A percentile compares a stretch with the other conserved stretches of the same genome.
phyloP scores from a whole-genome alignment of 2,329 filamentous ascomycete species.

The Tolypocladium ovalisporum region DNA sequence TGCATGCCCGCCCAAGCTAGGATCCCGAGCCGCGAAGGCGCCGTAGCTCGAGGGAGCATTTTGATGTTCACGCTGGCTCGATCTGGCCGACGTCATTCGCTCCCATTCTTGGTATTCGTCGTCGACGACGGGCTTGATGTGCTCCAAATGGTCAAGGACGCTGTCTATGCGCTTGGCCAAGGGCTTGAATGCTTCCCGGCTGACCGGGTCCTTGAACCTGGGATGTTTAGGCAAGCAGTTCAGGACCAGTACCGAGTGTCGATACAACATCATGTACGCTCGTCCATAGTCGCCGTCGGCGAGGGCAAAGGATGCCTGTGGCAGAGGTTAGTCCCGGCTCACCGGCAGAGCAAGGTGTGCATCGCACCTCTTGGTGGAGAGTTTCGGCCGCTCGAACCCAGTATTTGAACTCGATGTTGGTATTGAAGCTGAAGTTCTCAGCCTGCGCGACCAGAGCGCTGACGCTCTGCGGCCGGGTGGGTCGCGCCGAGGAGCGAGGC shows the following conservation, averaged over 20 bases:
- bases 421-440: conserved; percentile 71
- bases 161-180: conserved; percentile 37
- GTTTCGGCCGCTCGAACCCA: conserved; percentile 76
- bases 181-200: conserved; percentile 48
- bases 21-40: conserved; percentile 44
- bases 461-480: conserved; percentile 51
- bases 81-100: conserved; percentile 33
- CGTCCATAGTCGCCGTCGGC: conserved; percentile 77
- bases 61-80: conserved; percentile 7
- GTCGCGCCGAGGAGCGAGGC: conserved; percentile 18
- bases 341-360: background rate
- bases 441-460: conserved; percentile 70
- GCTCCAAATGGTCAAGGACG: conserved; percentile 62
- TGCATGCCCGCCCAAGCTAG: conserved; percentile 44
- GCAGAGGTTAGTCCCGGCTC: background rate
- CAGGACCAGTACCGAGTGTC: conserved; percentile 77
- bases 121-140: conserved; percentile 68
- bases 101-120: conserved; percentile 59
- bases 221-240: conserved; percentile 67
- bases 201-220: conserved; percentile 56
- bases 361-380: conserved; percentile 67
- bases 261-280: conserved; percentile 83
- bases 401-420: conserved; percentile 62
- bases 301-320: conserved; percentile 72
- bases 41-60: conserved; percentile 25